These are phyloP conservation scores for Phialophora chinensis DNA, from an alignment of 2,329 filamentous ascomycete species.

Conservation along the genomic window DNA sequence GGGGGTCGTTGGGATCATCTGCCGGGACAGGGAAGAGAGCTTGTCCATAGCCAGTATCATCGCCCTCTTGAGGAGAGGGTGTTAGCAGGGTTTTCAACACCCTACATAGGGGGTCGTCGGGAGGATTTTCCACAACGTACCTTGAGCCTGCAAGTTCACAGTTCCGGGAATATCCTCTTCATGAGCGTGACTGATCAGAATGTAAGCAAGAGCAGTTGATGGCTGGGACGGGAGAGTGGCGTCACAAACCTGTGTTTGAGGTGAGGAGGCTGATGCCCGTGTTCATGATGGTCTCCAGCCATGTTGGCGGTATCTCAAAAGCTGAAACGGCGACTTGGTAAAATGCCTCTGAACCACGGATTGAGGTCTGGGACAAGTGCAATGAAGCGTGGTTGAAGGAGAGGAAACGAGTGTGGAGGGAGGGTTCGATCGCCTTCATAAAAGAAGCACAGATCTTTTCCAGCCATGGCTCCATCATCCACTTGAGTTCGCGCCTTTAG, in stretches of 20 bases:
- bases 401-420: constrained; percentile 4
- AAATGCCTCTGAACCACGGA: neutral
- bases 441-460: constrained; percentile 17
- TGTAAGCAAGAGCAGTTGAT: constrained; percentile 8
- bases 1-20: constrained; percentile 66
- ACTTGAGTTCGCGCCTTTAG: constrained; percentile 4
- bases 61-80: constrained; percentile 53
- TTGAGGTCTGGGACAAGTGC: neutral
- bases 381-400: constrained; percentile 18
- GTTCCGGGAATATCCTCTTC: constrained; percentile 64
- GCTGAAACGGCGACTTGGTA: neutral
- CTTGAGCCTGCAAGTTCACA: constrained; percentile 57
- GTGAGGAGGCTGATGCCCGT: constrained; percentile 27
- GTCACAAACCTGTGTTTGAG: constrained; percentile 34
- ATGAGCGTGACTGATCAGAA: constrained; percentile 56
- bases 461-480: neutral
- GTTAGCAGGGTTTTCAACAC: constrained; percentile 4
- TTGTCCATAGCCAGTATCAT: constrained; percentile 65
- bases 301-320: constrained; percentile 13
- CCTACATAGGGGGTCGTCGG: neutral
- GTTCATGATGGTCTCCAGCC: constrained; percentile 19
- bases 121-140: constrained; percentile 32
- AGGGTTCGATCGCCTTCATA: constrained; percentile 19
- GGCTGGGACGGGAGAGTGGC: neutral
- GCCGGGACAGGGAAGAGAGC: constrained; percentile 66